Conservation (phyloP, 192 early-diverging fungal species). For the Rhizoclosmatium sp. region DNA sequence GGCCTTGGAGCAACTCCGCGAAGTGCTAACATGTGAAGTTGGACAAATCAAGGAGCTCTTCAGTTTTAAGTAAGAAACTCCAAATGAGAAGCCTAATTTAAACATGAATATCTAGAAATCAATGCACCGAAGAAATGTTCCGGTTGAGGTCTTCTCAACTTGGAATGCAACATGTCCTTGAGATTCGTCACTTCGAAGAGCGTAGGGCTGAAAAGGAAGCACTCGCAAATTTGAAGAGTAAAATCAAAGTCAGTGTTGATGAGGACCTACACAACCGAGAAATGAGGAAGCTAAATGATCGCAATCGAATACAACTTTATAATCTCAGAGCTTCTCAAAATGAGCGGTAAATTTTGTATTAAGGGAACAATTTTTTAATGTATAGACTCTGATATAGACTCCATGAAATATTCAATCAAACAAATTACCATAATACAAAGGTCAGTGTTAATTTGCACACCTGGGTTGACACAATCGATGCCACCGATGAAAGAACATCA, state of each 20-base stretch:
- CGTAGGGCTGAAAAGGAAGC: not conserved
- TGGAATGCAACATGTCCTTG: not conserved
- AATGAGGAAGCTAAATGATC: not conserved
- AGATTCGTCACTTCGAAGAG: not conserved
- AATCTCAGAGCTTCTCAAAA: not conserved
- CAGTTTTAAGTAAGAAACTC: not conserved
- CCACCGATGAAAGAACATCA: no score
- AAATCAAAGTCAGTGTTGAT: not conserved
- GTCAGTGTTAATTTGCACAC: no score
- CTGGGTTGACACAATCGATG: no score
- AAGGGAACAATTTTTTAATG: no score
- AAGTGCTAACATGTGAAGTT: not conserved
- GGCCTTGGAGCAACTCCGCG: not conserved
- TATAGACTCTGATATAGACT: no score
- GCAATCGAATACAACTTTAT: not conserved
- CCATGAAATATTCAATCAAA: no score
- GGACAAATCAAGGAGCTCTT: constrained; percentile 2
- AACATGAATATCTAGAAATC: not conserved
- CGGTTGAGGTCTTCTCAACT: not conserved
- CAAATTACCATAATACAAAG: no score
- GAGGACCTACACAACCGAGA: not conserved
- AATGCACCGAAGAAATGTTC: not conserved
- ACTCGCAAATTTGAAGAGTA: not conserved
- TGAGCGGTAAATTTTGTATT: not conserved
- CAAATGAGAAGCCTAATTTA: not conserved